phyloP scores from a whole-genome alignment of 176 grass and related monocot genomes.

The Rhynchospora tenuis region DNA sequence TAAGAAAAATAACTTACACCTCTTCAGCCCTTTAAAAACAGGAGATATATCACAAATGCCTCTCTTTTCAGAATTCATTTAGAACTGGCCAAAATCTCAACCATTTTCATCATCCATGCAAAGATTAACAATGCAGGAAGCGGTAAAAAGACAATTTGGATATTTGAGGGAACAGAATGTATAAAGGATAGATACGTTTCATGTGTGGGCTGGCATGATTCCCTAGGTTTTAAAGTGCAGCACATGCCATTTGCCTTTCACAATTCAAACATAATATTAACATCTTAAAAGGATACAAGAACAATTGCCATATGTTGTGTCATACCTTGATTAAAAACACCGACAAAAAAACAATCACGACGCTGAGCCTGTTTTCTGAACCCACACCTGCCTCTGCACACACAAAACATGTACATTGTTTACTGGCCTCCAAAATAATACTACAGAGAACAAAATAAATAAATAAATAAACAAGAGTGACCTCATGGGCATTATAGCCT shows the following conservation, averaged over 20 bases:
- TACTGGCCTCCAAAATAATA: too few relatives aligned
- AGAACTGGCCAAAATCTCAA: background rate
- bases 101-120: background rate
- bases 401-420: too few relatives aligned
- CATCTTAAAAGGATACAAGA: background rate
- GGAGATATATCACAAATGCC: too few relatives aligned
- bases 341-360: conserved; percentile 48
- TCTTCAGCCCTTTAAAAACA: background rate
- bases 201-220: background rate
- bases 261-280: background rate
- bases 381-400: conserved; percentile 95
- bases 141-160: background rate
- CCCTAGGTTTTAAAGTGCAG: background rate
- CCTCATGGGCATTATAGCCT: conserved; percentile 82
- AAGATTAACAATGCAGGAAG: background rate
- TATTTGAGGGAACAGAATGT: background rate
- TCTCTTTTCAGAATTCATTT: background rate
- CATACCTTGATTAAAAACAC: conserved; percentile 35
- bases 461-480: conserved; percentile 30
- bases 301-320: background rate
- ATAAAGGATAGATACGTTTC: background rate
- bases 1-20: background rate
- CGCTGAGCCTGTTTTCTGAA: conserved; percentile 90
- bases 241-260: background rate
- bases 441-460: conserved; percentile 2